Evolutionary conservation across 139 green algal genomes (phyloP).

Genomic region (Desmodesmus armatus): DNA sequence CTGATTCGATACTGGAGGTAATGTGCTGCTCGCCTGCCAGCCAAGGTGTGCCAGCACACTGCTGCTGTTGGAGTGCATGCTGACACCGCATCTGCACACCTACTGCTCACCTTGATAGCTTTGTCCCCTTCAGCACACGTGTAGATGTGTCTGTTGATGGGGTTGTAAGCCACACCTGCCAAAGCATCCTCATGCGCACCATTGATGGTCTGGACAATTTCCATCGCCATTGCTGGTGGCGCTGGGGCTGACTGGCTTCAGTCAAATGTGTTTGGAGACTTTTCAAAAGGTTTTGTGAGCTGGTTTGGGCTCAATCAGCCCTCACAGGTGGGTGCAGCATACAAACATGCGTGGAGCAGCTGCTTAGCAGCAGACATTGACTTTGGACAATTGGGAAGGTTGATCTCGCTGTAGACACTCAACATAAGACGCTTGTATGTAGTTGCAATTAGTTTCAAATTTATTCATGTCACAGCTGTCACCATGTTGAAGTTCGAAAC

Average conservation of each 20-base stretch:
- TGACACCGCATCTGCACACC: background rate
- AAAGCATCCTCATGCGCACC: conserved; percentile 65
- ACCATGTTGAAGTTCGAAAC: background rate
- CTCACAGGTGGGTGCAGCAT: too few species aligned
- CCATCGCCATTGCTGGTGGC: conserved; percentile 62
- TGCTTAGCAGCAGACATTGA: too few species aligned
- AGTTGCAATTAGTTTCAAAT: background rate
- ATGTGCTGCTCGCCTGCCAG: too few species aligned
- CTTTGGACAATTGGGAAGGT: too few species aligned
- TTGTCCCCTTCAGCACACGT: conserved; percentile 73
- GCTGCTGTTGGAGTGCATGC: background rate
- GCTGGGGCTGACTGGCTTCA: background rate
- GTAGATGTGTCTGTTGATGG: conserved; percentile 67
- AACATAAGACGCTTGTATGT: too few species aligned
- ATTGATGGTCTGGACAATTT: conserved; percentile 58
- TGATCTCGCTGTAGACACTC: too few species aligned
- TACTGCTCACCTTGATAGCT: conserved; percentile 63
- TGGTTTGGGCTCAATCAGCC: too few species aligned
- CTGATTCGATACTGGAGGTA: background rate
- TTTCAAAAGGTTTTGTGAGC: too few species aligned
- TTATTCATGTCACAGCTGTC: background rate
- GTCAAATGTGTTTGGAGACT: background rate
- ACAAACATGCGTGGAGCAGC: too few species aligned
- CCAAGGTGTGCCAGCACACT: background rate
- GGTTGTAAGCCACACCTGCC: conserved; percentile 72